A percentile compares a stretch with the other conserved stretches of the same genome.
Conservation (phyloP, 2,329 filamentous ascomycete genomes). For the Waltergamsia citrina region DNA sequence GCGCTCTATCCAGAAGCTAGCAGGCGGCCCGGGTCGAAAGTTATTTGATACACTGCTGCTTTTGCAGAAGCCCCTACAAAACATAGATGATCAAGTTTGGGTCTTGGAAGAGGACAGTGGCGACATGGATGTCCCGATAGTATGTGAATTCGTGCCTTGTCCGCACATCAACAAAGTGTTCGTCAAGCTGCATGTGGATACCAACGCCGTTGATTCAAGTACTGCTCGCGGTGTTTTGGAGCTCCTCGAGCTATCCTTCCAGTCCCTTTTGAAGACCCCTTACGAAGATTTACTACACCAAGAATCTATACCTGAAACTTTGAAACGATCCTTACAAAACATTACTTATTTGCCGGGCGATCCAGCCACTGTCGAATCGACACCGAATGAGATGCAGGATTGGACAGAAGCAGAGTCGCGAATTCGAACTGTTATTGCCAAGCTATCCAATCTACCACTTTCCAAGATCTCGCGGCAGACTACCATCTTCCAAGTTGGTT, state of each 20-base stretch:
- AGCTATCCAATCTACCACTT: conserved; percentile 42
- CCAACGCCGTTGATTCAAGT: conserved; percentile 23
- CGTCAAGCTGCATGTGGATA: conserved; percentile 54
- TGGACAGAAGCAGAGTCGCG: conserved; percentile 43
- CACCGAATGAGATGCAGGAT: background rate
- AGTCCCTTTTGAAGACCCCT: conserved; percentile 14
- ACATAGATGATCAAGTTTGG: conserved; percentile 48
- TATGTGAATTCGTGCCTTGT: conserved; percentile 63
- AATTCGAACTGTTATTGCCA: conserved; percentile 47
- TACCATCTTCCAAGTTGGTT: conserved; percentile 77
- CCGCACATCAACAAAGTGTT: conserved; percentile 38
- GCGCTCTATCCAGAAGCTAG: conserved; percentile 54
- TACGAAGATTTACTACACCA: conserved; percentile 12
- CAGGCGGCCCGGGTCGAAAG: conserved; percentile 28
- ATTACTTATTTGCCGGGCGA: no score
- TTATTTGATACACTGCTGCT: conserved; percentile 78
- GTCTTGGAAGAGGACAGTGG: conserved; percentile 45
- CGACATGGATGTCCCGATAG: conserved; percentile 65
- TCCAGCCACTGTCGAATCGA: no score
- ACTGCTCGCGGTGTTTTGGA: conserved; percentile 17
- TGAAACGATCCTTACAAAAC: no score
- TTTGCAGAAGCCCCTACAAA: conserved; percentile 56
- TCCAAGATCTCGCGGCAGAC: conserved; percentile 47
- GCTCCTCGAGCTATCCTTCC: conserved; percentile 19
- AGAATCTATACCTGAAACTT: conserved; percentile 11